These are phyloP conservation scores for Tuber calosporum DNA, from an alignment of 495 filamentous ascomycete species.

Conservation along the genomic window DNA sequence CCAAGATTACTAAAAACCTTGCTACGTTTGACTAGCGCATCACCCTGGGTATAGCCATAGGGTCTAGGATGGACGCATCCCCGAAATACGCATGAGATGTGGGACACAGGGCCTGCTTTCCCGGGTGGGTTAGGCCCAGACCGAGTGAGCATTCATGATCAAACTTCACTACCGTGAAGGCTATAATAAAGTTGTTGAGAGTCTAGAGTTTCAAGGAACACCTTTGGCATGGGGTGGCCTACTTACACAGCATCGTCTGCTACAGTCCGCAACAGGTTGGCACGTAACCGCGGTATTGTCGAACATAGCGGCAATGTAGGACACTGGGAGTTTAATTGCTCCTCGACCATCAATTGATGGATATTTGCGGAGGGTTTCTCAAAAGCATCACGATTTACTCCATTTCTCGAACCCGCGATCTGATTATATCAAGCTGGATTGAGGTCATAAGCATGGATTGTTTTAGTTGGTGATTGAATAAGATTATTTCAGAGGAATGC, in stretches of 20 bases:
- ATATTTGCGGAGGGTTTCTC: not conserved
- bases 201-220: not conserved
- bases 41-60: not conserved
- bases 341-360: not conserved
- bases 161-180: not conserved
- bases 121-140: not conserved
- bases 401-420: not conserved
- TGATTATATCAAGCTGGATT: not conserved
- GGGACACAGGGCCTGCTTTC: not conserved
- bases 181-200: not conserved
- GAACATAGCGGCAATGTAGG: not conserved
- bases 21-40: not conserved
- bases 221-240: not conserved
- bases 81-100: not conserved
- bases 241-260: no score
- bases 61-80: not conserved
- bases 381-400: not conserved
- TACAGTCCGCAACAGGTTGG: not conserved
- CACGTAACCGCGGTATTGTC: not conserved
- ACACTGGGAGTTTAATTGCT: not conserved
- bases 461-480: not conserved
- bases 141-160: not conserved
- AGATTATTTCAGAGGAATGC: not conserved
- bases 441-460: not conserved
- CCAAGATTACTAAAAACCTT: not conserved